Evolutionary conservation across 768 basidiomycete species (phyloP).

Genomic region (Kwoniella sp.): DNA sequence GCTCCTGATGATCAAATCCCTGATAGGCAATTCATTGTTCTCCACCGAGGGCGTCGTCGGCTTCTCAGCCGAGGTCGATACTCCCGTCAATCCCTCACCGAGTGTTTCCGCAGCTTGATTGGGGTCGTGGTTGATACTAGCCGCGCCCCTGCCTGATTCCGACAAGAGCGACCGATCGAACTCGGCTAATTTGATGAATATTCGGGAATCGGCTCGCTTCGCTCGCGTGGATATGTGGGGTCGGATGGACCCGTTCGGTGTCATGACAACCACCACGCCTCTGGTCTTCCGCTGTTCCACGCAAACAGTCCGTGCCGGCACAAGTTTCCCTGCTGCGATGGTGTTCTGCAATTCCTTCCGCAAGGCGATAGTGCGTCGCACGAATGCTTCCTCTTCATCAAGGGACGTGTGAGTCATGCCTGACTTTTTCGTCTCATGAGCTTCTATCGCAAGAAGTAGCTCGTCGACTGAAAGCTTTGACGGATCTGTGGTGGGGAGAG

Average conservation of each 20-base stretch:
- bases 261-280: conserved; percentile 49
- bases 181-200: conserved; percentile 48
- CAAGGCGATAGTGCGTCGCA: conserved; percentile 40
- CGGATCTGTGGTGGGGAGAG: conserved; percentile 27
- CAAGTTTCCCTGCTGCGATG: conserved; percentile 39
- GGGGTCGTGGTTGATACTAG: conserved; percentile 1
- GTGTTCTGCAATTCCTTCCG: conserved; percentile 42
- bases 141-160: conserved; percentile 7
- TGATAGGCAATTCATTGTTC: conserved; percentile 42
- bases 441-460: conserved; percentile 44
- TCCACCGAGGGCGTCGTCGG: background rate
- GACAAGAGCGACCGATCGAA: conserved; percentile 40
- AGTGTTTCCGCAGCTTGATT: conserved; percentile 6
- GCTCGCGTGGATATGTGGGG: conserved; percentile 43
- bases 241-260: conserved; percentile 48
- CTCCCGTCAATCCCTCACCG: background rate
- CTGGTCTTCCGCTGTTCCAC: conserved; percentile 31
- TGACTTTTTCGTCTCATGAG: conserved; percentile 35
- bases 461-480: conserved; percentile 50
- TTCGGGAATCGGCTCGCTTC: conserved; percentile 51
- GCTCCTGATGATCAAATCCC: conserved; percentile 51
- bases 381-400: conserved; percentile 51
- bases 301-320: conserved; percentile 35
- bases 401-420: conserved; percentile 32
- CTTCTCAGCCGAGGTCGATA: background rate